Conservation (phyloP, 1,284 basidiomycete genomes). For the Phenoliferia sp. region DNA sequence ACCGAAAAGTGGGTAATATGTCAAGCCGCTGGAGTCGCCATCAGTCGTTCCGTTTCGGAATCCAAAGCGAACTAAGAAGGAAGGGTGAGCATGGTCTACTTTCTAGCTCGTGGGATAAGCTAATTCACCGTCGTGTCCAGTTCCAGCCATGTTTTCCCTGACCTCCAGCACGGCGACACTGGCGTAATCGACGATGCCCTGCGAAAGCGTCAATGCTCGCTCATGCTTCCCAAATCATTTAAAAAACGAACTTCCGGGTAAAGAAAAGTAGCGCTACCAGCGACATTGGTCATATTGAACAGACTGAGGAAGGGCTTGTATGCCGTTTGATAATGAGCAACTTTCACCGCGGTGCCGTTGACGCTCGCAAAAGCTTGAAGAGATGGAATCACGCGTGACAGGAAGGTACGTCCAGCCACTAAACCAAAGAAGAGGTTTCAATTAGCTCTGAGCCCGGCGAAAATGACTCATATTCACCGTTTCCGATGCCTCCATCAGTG, state of each 20-base stretch:
- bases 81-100: neutral
- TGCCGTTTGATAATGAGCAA: slow-evolving; percentile 54
- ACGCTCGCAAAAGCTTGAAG: slow-evolving; percentile 69
- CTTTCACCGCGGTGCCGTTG: slow-evolving; percentile 62
- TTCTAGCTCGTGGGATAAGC: neutral
- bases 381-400: slow-evolving; percentile 63
- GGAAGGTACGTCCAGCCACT: slow-evolving; percentile 71
- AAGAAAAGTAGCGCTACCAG: slow-evolving; percentile 54
- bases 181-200: slow-evolving; percentile 62
- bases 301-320: slow-evolving; percentile 39
- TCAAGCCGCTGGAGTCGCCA: slow-evolving; percentile 21
- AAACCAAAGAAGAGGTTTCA: neutral
- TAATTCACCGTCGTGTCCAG: slow-evolving; percentile 45
- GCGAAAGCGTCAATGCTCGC: neutral
- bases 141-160: slow-evolving; percentile 50
- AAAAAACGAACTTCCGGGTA: neutral
- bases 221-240: neutral
- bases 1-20: slow-evolving; percentile 38
- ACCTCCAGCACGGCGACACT: slow-evolving; percentile 74
- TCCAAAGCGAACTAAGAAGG: slow-evolving; percentile 25
- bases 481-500: slow-evolving; percentile 61
- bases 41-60: slow-evolving; percentile 66
- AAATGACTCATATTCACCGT: slow-evolving; percentile 43
- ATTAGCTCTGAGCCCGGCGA: neutral
- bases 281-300: slow-evolving; percentile 65